These are phyloP conservation scores for Brassica incana DNA, from an alignment of 345 rosid genomes.

Conservation along the genomic window DNA sequence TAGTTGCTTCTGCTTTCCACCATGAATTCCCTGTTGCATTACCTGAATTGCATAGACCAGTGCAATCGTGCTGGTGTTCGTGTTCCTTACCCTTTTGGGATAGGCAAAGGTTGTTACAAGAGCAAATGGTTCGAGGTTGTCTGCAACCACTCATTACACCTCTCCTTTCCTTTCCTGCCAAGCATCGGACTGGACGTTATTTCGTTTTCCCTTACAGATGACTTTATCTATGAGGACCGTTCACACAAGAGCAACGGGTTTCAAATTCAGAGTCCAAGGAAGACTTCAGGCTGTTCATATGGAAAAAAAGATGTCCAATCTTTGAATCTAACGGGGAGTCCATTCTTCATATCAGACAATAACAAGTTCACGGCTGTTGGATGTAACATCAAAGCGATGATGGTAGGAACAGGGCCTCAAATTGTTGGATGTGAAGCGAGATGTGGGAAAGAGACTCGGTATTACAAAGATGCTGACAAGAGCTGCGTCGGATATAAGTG, in stretches of 20 bases:
- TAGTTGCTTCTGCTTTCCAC: not conserved
- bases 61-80: slow-evolving; percentile 33
- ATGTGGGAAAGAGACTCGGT: slow-evolving; percentile 21
- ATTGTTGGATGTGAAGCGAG: slow-evolving; percentile 40
- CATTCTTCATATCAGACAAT: slow-evolving; percentile 25
- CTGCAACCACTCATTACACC: slow-evolving; percentile 19
- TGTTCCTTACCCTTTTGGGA: slow-evolving; percentile 54
- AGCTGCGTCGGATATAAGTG: slow-evolving; percentile 38
- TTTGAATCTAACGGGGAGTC: slow-evolving; percentile 23
- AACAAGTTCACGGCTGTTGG: slow-evolving; percentile 45
- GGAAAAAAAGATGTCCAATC: not conserved
- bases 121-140: slow-evolving; percentile 4
- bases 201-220: slow-evolving; percentile 5
- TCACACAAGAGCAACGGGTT: not conserved
- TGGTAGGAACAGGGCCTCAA: not conserved
- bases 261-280: slow-evolving; percentile 14
- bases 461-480: slow-evolving; percentile 1
- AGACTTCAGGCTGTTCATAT: not conserved
- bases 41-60: slow-evolving; percentile 29
- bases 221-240: not conserved
- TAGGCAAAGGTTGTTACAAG: slow-evolving; percentile 31
- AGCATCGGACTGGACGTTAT: not conserved
- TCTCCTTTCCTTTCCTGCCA: slow-evolving; percentile 1
- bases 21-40: not conserved
- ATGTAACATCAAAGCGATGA: slow-evolving; percentile 34